phyloP scores from a whole-genome alignment of 2,329 filamentous ascomycete species.

The Macroventuria anomochaeta region DNA sequence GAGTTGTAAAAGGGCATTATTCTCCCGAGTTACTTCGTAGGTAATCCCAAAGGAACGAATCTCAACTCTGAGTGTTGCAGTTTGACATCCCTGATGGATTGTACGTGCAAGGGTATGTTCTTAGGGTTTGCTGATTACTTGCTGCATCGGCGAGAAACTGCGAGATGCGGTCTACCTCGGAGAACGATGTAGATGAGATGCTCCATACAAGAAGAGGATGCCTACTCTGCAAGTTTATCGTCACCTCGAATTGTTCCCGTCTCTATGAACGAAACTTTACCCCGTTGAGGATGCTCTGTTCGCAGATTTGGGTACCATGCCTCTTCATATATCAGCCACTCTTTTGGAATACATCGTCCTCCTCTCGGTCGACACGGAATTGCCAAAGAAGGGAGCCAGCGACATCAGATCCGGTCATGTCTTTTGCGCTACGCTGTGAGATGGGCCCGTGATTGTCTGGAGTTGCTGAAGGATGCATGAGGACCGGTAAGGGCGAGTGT shows the following conservation, averaged over 20 bases:
- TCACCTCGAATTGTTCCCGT: too few species aligned
- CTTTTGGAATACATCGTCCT: too few species aligned
- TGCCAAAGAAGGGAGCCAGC: too few species aligned
- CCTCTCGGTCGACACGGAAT: too few species aligned
- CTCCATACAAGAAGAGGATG: not conserved
- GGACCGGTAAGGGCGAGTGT: not conserved
- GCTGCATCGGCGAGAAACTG: not conserved
- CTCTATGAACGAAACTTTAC: too few species aligned
- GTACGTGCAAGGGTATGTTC: not conserved
- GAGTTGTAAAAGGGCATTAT: too few species aligned
- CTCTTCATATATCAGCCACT: too few species aligned
- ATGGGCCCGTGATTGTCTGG: not conserved
- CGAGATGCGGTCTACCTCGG: not conserved
- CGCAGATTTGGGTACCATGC: too few species aligned
- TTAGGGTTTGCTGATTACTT: not conserved
- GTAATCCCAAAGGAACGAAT: too few species aligned
- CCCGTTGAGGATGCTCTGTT: too few species aligned
- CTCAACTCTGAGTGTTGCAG: not conserved
- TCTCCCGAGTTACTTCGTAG: too few species aligned
- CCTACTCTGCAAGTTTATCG: not conserved
- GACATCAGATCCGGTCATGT: too few species aligned
- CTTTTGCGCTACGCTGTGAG: not conserved
- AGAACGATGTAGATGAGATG: not conserved
- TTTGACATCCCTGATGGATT: not conserved
- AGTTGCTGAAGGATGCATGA: not conserved